Evolutionary conservation across 768 basidiomycete species (phyloP), one percentile per base, ranked within the genome.

Genomic region (Porpolomopsis calyptriformis): DNA sequence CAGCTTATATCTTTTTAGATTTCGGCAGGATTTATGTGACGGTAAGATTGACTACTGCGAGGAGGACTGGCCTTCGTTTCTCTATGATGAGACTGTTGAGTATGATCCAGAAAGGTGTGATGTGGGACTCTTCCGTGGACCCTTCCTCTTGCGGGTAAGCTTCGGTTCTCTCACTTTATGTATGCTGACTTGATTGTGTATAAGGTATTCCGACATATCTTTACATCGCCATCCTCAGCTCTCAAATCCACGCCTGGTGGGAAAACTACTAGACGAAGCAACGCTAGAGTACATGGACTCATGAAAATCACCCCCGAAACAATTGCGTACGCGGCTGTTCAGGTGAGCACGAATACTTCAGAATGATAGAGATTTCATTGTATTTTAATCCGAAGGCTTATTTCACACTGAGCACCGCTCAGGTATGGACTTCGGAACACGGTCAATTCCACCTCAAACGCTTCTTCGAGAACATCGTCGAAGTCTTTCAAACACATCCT

Each of bases 261-360:
- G 29, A 49, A 3, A 40, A 47, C 14, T 24, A 41, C 47, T 5
- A 11, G 18, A 1, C 12, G n/a, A 10, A 29, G 6, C 9, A 49
- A 44, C 5, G 42, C 37, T 5, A 48, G 50, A 22, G 41, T 57
- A 5, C 22, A 53, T 2, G 12, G 48, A 0, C 39, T 60, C 20
- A 24, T 44, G 9, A 46, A 48, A 16, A 57, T 61, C 4, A 62
- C 57, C 1, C 51, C 58, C 1, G 48, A 59, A 4, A 53, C 56
- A 4, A 59, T 64, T 42, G 63, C 60, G 16, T 64, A 64, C 47
- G 55, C 57, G 5, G 60, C 57, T 10, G 55, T 57, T n/a, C 53
- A 53, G 47, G 63, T 64, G 48, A 19, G 52, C 51, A 31, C 49
- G 36, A 39, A 22, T 39, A 18, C n/a, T 39, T 10, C n/a, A 39